phyloP scores from a whole-genome alignment of 345 rosid species.

The Populus euphratica region DNA sequence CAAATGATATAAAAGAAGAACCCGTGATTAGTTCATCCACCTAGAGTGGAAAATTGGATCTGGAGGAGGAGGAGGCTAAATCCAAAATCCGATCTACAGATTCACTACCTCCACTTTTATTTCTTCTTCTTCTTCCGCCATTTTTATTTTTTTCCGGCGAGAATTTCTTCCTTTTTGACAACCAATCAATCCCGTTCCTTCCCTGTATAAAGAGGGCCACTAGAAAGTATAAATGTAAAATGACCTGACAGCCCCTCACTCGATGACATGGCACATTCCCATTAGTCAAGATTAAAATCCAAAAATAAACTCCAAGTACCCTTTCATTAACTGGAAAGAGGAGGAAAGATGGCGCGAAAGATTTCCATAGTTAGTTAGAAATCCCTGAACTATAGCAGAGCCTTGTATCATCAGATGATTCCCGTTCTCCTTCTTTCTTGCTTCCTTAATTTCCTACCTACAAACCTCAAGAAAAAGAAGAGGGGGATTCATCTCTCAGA shows the following conservation, averaged over 20 bases:
- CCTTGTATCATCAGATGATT: neutral
- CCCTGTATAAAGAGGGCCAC: too few species aligned
- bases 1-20: too few species aligned
- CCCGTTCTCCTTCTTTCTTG: neutral
- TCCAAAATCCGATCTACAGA: too few species aligned
- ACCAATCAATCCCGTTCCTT: too few species aligned
- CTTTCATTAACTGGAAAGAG: neutral
- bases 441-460: neutral
- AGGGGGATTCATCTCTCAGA: neutral
- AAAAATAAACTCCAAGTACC: slow-evolving; percentile 4
- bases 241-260: neutral
- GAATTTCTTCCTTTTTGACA: too few species aligned
- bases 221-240: too few species aligned
- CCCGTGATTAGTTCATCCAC: too few species aligned
- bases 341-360: slow-evolving; percentile 41
- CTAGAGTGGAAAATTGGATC: too few species aligned
- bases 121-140: too few species aligned
- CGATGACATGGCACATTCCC: neutral
- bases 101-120: too few species aligned
- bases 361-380: slow-evolving; percentile 32
- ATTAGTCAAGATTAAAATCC: neutral
- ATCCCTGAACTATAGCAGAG: slow-evolving; percentile 22
- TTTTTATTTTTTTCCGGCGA: too few species aligned
- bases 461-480: neutral
- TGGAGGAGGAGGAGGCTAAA: too few species aligned